Conservation (phyloP, 1,139 yeast species). For the Pichia sp. region DNA sequence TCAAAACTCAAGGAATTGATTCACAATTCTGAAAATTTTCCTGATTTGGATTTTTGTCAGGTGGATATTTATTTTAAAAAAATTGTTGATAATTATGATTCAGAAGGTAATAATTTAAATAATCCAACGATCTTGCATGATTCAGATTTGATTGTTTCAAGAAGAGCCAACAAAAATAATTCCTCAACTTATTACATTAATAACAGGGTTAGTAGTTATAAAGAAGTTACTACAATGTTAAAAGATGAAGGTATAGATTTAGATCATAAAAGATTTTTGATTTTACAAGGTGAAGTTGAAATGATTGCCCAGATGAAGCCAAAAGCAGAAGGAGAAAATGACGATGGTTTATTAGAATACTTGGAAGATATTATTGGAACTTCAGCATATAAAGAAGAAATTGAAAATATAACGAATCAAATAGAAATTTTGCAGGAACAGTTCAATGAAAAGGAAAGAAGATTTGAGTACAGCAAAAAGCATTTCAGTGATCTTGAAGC, state of each 20-base stretch:
- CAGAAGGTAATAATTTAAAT: conserved; percentile 27
- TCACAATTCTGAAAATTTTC: conserved; percentile 74
- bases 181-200: conserved; percentile 76
- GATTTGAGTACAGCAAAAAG: conserved; percentile 73
- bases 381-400: conserved; percentile 67
- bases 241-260: conserved; percentile 87
- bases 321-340: conserved; percentile 86
- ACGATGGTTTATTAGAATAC: conserved; percentile 91
- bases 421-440: conserved; percentile 59
- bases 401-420: conserved; percentile 56
- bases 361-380: conserved; percentile 97
- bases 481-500: conserved; percentile 68
- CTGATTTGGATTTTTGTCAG: conserved; percentile 66
- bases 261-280: conserved; percentile 89
- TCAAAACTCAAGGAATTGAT: conserved; percentile 85
- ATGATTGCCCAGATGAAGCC: conserved; percentile 98
- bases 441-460: conserved; percentile 73
- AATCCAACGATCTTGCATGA: conserved; percentile 41
- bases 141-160: conserved; percentile 62
- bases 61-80: conserved; percentile 91
- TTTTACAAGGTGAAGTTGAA: conserved; percentile 97
- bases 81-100: conserved; percentile 56
- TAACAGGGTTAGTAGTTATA: conserved; percentile 61
- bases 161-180: conserved; percentile 74
- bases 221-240: conserved; percentile 71